A percentile compares a stretch with the other conserved stretches of the same genome.
Evolutionary conservation across 78 protist genomes (phyloP).

Genomic region (Dictyostelium capitatum): DNA sequence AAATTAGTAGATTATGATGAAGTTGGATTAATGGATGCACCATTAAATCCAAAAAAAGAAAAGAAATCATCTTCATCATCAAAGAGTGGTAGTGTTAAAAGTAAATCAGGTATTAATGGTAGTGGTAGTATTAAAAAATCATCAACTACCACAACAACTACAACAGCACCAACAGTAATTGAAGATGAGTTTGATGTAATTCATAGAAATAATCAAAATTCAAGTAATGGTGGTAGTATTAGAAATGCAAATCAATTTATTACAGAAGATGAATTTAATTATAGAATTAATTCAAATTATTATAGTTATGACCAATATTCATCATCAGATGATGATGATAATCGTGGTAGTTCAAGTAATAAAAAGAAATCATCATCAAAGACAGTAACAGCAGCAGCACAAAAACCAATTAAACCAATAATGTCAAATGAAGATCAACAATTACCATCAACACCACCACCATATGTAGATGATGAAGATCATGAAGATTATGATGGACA

Average conservation of each 20-base stretch:
- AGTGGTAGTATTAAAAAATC: neutral
- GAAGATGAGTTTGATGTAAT: conserved; percentile 19
- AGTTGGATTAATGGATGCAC: conserved; percentile 10
- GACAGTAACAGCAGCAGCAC: neutral
- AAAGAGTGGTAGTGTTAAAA: neutral
- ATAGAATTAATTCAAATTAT: conserved; percentile 1
- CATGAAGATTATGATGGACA: neutral
- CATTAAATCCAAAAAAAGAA: conserved; percentile 9
- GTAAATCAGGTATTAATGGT: neutral
- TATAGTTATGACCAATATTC: neutral
- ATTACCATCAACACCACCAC: neutral
- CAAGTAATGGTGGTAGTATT: neutral
- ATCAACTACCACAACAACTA: neutral
- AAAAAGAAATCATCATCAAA: neutral
- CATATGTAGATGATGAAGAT: neutral
- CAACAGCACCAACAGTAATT: neutral
- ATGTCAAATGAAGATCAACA: neutral
- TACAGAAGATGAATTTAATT: conserved; percentile 17
- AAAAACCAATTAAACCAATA: neutral
- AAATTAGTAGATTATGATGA: conserved; percentile 30
- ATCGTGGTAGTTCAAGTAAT: neutral
- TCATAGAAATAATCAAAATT: conserved; percentile 3
- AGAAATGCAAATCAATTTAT: neutral
- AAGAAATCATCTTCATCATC: neutral
- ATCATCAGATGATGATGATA: conserved; percentile 16